Conservation (phyloP, 306 rosid genomes). For the Pyrus bretschneideri region DNA sequence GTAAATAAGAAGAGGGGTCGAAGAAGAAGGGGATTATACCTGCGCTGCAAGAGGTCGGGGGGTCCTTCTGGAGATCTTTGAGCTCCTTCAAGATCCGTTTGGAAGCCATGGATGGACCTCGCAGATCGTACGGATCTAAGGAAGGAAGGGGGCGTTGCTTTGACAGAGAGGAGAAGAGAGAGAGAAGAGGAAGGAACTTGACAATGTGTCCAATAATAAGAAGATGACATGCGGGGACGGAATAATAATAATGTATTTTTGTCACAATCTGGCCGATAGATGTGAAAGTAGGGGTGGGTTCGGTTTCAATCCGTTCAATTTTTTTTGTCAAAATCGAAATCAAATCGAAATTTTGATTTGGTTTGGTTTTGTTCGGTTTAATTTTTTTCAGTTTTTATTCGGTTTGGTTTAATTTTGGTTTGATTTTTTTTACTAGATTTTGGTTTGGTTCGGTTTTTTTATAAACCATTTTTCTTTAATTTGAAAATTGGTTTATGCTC, state of each 20-base stretch:
- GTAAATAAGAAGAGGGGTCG: not conserved
- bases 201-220: not conserved
- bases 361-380: too few species aligned
- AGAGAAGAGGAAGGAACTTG: not conserved
- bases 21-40: slow-evolving; percentile 30
- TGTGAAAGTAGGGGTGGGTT: not conserved
- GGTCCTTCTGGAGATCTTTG: slow-evolving; percentile 84
- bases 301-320: too few species aligned
- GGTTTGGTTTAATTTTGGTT: too few species aligned
- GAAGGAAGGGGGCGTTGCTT: not conserved
- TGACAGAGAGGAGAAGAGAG: not conserved
- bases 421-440: too few species aligned
- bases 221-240: not conserved
- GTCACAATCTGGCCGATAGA: not conserved
- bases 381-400: too few species aligned
- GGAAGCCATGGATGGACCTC: slow-evolving; percentile 58
- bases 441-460: too few species aligned
- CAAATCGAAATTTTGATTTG: too few species aligned
- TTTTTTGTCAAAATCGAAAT: too few species aligned
- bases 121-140: slow-evolving; percentile 37
- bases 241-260: not conserved
- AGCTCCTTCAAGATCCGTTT: slow-evolving; percentile 88
- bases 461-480: too few species aligned
- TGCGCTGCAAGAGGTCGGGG: slow-evolving; percentile 83
- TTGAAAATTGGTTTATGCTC: too few species aligned